Conservation (phyloP, 2,329 filamentous ascomycete genomes). For the Fusarium ambrosium region DNA sequence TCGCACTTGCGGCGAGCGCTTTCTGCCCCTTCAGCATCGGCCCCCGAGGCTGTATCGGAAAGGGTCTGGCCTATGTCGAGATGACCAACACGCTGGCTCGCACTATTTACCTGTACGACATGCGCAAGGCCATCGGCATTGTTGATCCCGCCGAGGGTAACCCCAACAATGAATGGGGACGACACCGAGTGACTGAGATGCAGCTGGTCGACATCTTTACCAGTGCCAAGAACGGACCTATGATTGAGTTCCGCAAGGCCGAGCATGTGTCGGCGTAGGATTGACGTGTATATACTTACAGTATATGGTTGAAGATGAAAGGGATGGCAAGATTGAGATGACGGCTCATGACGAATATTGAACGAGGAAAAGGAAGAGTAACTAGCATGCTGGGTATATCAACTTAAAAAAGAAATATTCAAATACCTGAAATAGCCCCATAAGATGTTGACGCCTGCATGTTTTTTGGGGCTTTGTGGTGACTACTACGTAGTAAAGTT, state of each 20-base stretch:
- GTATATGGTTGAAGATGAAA: background rate
- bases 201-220: conserved; percentile 81
- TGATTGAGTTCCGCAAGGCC: conserved; percentile 70
- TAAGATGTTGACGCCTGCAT: background rate
- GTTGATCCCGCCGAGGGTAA: conserved; percentile 67
- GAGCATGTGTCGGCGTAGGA: conserved; percentile 31
- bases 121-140: conserved; percentile 65
- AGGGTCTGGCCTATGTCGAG: conserved; percentile 76
- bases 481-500: background rate
- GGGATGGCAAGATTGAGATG: background rate
- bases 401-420: background rate
- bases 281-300: background rate
- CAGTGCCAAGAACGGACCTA: conserved; percentile 77
- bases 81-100: conserved; percentile 74
- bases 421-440: background rate
- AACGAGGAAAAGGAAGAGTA: conserved; percentile 4
- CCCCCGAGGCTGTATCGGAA: conserved; percentile 79
- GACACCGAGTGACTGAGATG: conserved; percentile 71
- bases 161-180: conserved; percentile 64
- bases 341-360: background rate
- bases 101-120: conserved; percentile 72
- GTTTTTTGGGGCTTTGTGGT: background rate
- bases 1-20: conserved; percentile 71
- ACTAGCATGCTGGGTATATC: background rate
- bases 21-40: conserved; percentile 83